Evolutionary conservation across 2,329 filamentous ascomycete species (phyloP).

Genomic region (Xylariaceae sp.): DNA sequence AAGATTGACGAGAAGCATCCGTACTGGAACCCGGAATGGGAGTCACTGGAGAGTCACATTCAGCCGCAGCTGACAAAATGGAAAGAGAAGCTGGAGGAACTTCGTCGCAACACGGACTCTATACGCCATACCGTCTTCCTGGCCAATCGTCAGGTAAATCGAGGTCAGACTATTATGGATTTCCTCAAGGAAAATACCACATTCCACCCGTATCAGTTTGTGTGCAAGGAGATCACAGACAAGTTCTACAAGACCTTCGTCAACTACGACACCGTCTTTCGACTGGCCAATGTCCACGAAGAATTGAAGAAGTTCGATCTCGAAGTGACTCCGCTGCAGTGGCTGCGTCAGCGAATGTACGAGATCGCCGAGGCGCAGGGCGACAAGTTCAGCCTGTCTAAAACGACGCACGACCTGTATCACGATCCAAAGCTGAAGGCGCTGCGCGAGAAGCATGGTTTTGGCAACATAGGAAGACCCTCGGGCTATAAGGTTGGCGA

Average conservation of each 20-base stretch:
- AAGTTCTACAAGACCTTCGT: conserved; percentile 30
- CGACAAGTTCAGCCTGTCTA: conserved; percentile 41
- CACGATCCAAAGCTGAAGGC: conserved; percentile 45
- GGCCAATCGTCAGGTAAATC: conserved; percentile 48
- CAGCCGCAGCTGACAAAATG: conserved; percentile 38
- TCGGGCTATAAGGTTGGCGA: conserved; percentile 33
- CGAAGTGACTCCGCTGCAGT: conserved; percentile 45
- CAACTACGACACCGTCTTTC: conserved; percentile 50
- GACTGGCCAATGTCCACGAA: conserved; percentile 44
- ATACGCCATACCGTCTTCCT: conserved; percentile 39
- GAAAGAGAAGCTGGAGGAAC: conserved; percentile 35
- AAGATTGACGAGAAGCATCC: conserved; percentile 43
- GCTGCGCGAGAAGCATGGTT: conserved; percentile 45
- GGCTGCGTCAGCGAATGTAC: conserved; percentile 49
- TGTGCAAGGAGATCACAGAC: conserved; percentile 44
- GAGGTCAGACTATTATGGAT: conserved; percentile 43
- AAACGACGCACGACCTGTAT: conserved; percentile 46
- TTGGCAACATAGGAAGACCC: conserved; percentile 50
- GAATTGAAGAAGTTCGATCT: conserved; percentile 47
- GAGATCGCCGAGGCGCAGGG: conserved; percentile 39
- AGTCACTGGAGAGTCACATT: conserved; percentile 34
- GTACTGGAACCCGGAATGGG: conserved; percentile 51
- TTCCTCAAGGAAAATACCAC: conserved; percentile 39
- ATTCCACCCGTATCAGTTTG: conserved; percentile 50
- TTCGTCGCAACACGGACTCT: conserved; percentile 17